Percentiles rank a stretch among this genome's conserved stretches.
Evolutionary conservation across 1,284 basidiomycete genomes (phyloP).

Genomic region (Rhizoctonia solani): DNA sequence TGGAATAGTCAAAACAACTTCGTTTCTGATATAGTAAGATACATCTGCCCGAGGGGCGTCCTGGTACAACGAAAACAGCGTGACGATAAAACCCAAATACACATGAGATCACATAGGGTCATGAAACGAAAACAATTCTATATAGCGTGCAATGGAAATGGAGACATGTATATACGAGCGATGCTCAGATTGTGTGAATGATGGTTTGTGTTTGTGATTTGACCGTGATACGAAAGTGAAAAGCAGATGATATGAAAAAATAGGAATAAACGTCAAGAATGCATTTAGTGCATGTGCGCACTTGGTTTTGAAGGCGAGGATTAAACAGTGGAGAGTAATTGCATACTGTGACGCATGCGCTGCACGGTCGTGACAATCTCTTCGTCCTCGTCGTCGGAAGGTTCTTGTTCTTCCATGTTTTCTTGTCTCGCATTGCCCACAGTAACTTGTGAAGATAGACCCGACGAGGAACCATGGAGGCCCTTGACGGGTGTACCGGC

Average conservation of each 20-base stretch:
- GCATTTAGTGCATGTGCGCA: neutral
- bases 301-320: constrained; percentile 1
- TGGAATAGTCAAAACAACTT: constrained; percentile 7
- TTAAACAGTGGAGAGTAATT: neutral
- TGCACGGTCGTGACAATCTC: constrained; percentile 33
- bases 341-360: constrained; percentile 32
- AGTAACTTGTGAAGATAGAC: constrained; percentile 14
- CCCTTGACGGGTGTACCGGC: constrained; percentile 17
- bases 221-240: constrained; percentile 2
- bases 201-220: neutral
- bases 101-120: neutral
- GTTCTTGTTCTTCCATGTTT: neutral
- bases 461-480: neutral
- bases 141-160: constrained; percentile 4
- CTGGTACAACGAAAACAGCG: constrained; percentile 14
- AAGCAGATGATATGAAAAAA: constrained; percentile 7
- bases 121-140: neutral
- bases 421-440: neutral
- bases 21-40: constrained; percentile 26
- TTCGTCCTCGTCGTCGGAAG: constrained; percentile 17
- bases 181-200: neutral
- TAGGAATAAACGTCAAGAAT: constrained; percentile 4
- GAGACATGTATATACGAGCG: constrained; percentile 22
- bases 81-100: constrained; percentile 11
- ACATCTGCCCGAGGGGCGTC: neutral